A percentile compares a stretch with the other conserved stretches of the same genome.
Evolutionary conservation across 2,329 filamentous ascomycete genomes (phyloP).

Genomic region (Colletotrichum cordylinicola): DNA sequence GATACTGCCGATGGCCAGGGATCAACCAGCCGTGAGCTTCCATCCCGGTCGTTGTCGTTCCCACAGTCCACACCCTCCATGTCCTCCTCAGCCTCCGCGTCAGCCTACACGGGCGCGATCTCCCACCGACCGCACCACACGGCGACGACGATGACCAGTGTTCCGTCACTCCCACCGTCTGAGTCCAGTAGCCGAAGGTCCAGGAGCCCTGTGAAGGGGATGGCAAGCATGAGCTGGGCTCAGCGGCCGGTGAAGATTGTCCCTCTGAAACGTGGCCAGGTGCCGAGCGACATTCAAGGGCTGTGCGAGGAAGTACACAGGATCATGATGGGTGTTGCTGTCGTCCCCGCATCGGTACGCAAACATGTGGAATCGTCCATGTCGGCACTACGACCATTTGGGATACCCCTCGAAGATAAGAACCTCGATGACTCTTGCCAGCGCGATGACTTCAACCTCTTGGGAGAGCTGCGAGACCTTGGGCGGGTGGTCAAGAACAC

Average conservation of each 20-base stretch:
- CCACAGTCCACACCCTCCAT: not conserved
- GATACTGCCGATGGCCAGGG: not conserved
- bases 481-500: not conserved
- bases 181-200: not conserved
- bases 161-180: not conserved
- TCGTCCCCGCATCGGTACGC: not conserved
- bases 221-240: not conserved
- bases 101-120: not conserved
- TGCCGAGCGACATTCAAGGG: not conserved
- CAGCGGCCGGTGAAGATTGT: not conserved
- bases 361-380: not conserved
- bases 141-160: not conserved
- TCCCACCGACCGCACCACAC: not conserved
- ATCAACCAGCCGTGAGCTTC: not conserved
- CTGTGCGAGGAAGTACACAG: not conserved
- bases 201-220: not conserved
- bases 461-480: not conserved
- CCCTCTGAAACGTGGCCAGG: not conserved
- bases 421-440: not conserved
- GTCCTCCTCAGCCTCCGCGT: not conserved
- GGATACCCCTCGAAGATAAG: not conserved
- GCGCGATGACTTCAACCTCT: not conserved
- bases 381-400: no score
- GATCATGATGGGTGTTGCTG: not conserved
- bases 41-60: not conserved